phyloP scores from a whole-genome alignment of 257 asterid species.

The Fraxinus americana region DNA sequence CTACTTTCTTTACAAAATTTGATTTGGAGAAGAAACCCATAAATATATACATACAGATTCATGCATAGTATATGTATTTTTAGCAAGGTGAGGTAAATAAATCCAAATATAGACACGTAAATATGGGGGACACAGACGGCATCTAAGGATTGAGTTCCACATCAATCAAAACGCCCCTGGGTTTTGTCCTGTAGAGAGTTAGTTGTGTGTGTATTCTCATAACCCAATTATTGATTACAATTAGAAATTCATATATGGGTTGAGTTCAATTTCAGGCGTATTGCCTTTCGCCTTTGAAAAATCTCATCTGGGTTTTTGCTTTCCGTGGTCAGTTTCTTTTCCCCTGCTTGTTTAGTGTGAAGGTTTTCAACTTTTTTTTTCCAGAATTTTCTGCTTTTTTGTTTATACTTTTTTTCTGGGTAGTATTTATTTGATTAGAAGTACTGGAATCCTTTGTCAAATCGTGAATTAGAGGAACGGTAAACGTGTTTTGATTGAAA shows the following conservation, averaged over 20 bases:
- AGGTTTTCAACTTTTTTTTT: background rate
- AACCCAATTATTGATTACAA: slow-evolving; percentile 26
- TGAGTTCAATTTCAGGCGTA: slow-evolving; percentile 4
- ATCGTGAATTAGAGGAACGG: background rate
- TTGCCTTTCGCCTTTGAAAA: background rate
- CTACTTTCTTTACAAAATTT: background rate
- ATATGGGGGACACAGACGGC: slow-evolving; percentile 13
- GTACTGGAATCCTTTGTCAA: background rate
- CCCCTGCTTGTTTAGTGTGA: background rate
- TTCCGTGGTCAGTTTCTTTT: slow-evolving; percentile 25
- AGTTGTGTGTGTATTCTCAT: background rate
- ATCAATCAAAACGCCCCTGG: slow-evolving; percentile 12
- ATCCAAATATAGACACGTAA: slow-evolving; percentile 18
- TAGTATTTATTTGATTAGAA: slow-evolving; percentile 12
- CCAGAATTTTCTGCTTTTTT: slow-evolving; percentile 12
- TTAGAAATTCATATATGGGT: slow-evolving; percentile 16
- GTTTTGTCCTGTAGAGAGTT: slow-evolving; percentile 9
- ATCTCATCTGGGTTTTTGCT: slow-evolving; percentile 31
- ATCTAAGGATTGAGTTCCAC: slow-evolving; percentile 29
- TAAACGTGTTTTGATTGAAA: background rate
- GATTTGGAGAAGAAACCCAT: slow-evolving; percentile 1
- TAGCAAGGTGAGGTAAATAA: background rate
- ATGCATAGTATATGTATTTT: background rate
- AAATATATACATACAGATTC: slow-evolving; percentile 12
- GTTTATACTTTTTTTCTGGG: slow-evolving; percentile 7